Percentiles rank a stretch among this genome's conserved stretches.
Conservation (phyloP, 2,329 filamentous ascomycete species). For the Chalara sp. region DNA sequence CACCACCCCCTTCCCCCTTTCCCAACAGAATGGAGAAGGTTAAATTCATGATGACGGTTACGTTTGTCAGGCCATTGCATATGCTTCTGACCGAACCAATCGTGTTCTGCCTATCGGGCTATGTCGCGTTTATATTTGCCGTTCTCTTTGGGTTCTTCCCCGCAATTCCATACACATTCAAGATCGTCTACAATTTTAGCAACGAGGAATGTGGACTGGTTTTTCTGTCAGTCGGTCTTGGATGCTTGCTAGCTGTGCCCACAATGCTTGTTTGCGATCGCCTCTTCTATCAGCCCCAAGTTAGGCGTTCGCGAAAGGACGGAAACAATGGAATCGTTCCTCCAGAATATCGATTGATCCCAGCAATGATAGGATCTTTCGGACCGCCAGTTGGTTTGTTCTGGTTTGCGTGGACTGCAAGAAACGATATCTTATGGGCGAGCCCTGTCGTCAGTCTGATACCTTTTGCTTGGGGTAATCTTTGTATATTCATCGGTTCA, state of each 20-base stretch:
- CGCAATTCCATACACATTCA: constrained; percentile 33
- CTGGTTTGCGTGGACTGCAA: constrained; percentile 54
- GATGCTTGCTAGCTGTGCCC: constrained; percentile 36
- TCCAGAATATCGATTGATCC: constrained; percentile 51
- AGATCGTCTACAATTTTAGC: constrained; percentile 29
- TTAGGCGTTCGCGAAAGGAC: constrained; percentile 3
- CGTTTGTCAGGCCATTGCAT: constrained; percentile 30
- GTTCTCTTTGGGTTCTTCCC: constrained; percentile 34
- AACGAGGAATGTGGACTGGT: constrained; percentile 29
- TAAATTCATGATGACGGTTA: constrained; percentile 25
- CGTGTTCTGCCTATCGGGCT: constrained; percentile 29
- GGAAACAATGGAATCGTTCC: constrained; percentile 24
- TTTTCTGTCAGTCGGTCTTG: constrained; percentile 32
- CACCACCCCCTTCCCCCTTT: constrained; percentile 30
- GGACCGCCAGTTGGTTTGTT: constrained; percentile 46
- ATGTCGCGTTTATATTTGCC: constrained; percentile 31
- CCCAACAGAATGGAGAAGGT: constrained; percentile 38
- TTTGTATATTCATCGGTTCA: constrained; percentile 49
- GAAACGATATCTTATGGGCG: constrained; percentile 39
- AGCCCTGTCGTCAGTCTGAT: constrained; percentile 44
- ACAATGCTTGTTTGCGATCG: constrained; percentile 36
- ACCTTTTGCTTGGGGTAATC: constrained; percentile 52
- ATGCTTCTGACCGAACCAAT: constrained; percentile 32
- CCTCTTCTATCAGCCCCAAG: constrained; percentile 31
- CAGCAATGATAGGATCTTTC: constrained; percentile 50